A percentile compares a stretch with the other conserved stretches of the same genome.
These are phyloP conservation scores for Termitomyces sp. DNA, from an alignment of 768 basidiomycete genomes.

Conservation along the genomic window DNA sequence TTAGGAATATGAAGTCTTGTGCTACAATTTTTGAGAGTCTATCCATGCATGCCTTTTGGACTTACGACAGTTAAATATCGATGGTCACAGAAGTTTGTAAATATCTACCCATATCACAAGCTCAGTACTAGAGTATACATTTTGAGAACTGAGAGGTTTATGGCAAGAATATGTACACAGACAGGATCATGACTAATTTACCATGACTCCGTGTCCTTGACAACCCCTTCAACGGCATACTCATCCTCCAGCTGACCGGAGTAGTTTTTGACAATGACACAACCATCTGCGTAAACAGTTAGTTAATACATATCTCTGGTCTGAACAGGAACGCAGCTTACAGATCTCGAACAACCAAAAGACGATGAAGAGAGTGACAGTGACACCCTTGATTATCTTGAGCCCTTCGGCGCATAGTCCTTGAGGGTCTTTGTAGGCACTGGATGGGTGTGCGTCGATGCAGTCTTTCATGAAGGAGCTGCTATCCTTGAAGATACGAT, in stretches of 20 bases:
- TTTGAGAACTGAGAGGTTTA: not conserved
- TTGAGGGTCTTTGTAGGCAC: conserved; percentile 11
- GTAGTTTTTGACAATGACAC: conserved; percentile 40
- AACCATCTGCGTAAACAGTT: conserved; percentile 29
- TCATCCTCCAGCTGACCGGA: conserved; percentile 40
- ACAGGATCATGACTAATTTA: conserved; percentile 15
- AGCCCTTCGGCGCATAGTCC: conserved; percentile 33
- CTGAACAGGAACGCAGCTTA: conserved; percentile 18
- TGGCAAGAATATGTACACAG: conserved; percentile 3
- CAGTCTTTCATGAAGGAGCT: conserved; percentile 32
- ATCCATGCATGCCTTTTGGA: not conserved
- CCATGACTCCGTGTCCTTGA: conserved; percentile 41
- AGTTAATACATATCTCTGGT: not conserved
- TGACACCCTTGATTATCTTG: conserved; percentile 33
- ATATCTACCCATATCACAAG: not conserved
- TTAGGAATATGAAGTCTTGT: conserved; percentile 33
- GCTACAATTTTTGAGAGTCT: conserved; percentile 19
- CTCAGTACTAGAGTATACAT: not conserved
- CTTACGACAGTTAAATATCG: not conserved
- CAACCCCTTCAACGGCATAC: conserved; percentile 26
- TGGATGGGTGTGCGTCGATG: conserved; percentile 11
- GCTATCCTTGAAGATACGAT: conserved; percentile 35
- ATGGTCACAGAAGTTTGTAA: not conserved
- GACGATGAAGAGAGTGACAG: conserved; percentile 35
- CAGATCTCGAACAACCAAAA: conserved; percentile 45